phyloP scores from a whole-genome alignment of 352 stramenopile species.

The Pelagophyceae sp. region DNA sequence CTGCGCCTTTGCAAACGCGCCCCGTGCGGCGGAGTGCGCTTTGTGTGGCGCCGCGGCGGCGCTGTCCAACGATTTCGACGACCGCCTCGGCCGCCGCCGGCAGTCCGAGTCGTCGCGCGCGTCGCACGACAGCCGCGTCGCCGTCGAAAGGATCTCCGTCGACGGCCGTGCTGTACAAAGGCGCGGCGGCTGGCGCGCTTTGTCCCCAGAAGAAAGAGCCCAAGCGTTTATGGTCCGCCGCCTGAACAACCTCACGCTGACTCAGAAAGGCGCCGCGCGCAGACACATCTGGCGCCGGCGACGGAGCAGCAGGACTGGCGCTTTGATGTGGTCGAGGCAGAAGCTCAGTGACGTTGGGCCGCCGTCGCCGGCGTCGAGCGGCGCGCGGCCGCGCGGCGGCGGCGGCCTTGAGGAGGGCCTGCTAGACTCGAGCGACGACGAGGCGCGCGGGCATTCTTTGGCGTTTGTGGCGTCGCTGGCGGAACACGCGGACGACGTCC shows the following conservation, averaged over 20 bases:
- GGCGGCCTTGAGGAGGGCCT: too few species aligned
- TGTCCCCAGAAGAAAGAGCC: slow-evolving; percentile 27
- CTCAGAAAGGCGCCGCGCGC: slow-evolving; percentile 52
- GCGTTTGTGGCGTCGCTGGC: too few species aligned
- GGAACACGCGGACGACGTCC: too few species aligned
- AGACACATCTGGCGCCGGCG: not conserved
- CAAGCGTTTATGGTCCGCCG: slow-evolving; percentile 61
- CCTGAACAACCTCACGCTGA: slow-evolving; percentile 60
- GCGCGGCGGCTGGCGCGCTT: slow-evolving; percentile 34
- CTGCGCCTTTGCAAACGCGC: slow-evolving; percentile 75
- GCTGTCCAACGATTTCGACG: slow-evolving; percentile 9
- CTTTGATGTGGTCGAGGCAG: too few species aligned
- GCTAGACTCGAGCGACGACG: too few species aligned
- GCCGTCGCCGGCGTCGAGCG: too few species aligned
- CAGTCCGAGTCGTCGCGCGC: not conserved
- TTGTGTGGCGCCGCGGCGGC: slow-evolving; percentile 58
- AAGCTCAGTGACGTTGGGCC: too few species aligned
- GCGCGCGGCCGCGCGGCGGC: too few species aligned
- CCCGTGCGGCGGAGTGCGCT: slow-evolving; percentile 63
- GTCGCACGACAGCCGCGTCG: not conserved
- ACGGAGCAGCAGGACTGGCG: not conserved
- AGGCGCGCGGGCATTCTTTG: too few species aligned
- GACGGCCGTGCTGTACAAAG: not conserved
- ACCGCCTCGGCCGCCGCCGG: slow-evolving; percentile 1
- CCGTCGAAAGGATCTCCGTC: slow-evolving; percentile 38